These are phyloP conservation scores for Protea cynaroides DNA, from an alignment of 164 flowering plant species.

Conservation along the genomic window DNA sequence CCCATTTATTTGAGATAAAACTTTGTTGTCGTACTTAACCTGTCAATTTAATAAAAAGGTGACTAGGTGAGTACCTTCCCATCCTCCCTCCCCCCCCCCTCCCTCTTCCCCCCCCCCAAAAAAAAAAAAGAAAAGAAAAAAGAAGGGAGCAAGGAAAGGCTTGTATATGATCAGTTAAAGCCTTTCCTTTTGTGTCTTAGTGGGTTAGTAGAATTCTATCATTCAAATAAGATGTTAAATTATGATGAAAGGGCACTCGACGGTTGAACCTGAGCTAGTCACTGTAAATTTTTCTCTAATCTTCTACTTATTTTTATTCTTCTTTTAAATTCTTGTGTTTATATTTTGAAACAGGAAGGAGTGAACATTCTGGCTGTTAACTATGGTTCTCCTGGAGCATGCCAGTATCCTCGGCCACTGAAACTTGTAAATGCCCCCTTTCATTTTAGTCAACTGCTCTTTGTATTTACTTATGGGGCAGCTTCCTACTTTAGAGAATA, in stretches of 20 bases:
- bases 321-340: background rate
- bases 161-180: too few relatives aligned
- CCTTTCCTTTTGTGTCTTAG: too few relatives aligned
- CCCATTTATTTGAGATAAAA: too few relatives aligned
- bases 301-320: background rate
- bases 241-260: background rate
- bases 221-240: background rate
- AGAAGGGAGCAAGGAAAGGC: too few relatives aligned
- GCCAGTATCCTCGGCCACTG: conserved; percentile 67
- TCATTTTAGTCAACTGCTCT: background rate
- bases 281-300: background rate
- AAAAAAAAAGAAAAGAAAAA: too few relatives aligned
- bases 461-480: too few relatives aligned
- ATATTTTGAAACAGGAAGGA: conserved; percentile 58
- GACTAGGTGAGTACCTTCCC: too few relatives aligned
- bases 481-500: too few relatives aligned
- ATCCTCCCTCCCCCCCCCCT: too few relatives aligned
- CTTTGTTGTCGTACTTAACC: too few relatives aligned
- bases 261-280: background rate
- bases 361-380: conserved; percentile 79
- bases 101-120: too few relatives aligned
- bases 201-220: background rate
- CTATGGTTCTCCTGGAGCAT: conserved; percentile 83
- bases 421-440: conserved; percentile 45
- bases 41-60: too few relatives aligned